Conservation (phyloP, 306 rosid species). For the Delonix regia region DNA sequence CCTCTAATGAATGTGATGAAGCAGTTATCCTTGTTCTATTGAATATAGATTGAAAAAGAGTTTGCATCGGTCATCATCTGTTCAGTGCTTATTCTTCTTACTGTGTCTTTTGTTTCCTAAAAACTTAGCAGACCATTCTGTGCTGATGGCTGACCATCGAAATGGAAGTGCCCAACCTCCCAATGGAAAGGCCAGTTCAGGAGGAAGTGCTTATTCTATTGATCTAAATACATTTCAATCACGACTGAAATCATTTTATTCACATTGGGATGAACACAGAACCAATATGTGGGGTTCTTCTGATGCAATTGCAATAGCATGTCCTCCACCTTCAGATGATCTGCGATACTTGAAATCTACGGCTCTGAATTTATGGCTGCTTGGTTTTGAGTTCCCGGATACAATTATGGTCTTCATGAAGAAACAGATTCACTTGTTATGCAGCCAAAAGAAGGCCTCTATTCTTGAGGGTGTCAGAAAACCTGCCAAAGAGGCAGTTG, state of each 20-base stretch:
- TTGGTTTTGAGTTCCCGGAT: conserved; percentile 94
- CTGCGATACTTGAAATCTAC: conserved; percentile 90
- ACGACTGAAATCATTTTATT: conserved; percentile 63
- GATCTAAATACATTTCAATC: conserved; percentile 64
- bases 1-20: not conserved
- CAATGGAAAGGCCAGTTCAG: conserved; percentile 62
- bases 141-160: conserved; percentile 77
- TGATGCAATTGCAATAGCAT: conserved; percentile 69
- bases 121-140: conserved; percentile 5
- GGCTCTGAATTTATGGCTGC: conserved; percentile 78
- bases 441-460: conserved; percentile 90
- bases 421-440: conserved; percentile 79
- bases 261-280: conserved; percentile 71
- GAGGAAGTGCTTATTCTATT: conserved; percentile 61
- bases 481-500: conserved; percentile 73
- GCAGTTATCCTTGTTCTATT: not conserved
- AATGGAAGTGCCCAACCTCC: conserved; percentile 69
- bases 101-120: not conserved
- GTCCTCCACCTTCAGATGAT: conserved; percentile 89
- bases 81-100: conserved; percentile 7
- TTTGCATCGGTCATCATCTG: not conserved
- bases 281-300: conserved; percentile 76
- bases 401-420: conserved; percentile 85
- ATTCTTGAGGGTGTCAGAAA: conserved; percentile 70
- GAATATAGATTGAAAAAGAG: not conserved